Evolutionary conservation across 139 green algal species (phyloP).

Genomic region (Tetradesmus lagerheimii): DNA sequence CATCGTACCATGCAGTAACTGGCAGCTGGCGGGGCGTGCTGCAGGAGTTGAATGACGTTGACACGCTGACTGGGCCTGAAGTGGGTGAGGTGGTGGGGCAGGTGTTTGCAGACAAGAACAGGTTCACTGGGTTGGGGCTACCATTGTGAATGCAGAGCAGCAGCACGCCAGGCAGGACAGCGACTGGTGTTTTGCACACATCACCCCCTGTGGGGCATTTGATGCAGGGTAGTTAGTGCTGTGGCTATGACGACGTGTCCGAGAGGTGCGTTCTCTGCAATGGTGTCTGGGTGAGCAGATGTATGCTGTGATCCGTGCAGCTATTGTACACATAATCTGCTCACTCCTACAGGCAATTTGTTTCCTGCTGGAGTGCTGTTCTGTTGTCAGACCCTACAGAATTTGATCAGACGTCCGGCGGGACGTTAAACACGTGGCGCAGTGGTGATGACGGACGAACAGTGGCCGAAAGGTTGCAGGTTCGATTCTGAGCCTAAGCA

Average conservation of each 20-base stretch:
- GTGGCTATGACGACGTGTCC: no score
- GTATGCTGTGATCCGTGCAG: not conserved
- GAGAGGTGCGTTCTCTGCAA: no score
- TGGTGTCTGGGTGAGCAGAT: no score
- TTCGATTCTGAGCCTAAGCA: no score
- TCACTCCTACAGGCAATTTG: no score
- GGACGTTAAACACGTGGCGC: no score
- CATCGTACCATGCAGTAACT: conserved; percentile 51
- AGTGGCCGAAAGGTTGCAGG: no score
- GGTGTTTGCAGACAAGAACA: not conserved
- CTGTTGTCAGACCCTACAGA: not conserved
- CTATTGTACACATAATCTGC: not conserved
- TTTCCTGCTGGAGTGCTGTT: not conserved
- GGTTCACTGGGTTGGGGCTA: conserved; percentile 18
- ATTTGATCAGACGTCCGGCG: no score
- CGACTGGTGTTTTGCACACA: no score
- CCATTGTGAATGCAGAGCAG: not conserved
- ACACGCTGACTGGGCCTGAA: not conserved
- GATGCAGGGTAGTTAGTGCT: no score
- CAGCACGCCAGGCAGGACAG: not conserved
- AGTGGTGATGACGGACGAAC: no score
- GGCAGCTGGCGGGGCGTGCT: conserved; percentile 40
- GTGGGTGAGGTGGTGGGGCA: not conserved
- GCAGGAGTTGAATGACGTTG: conserved; percentile 33
- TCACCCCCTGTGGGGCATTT: no score